Percentiles rank a stretch among this genome's conserved stretches.
Conservation (phyloP, 2,329 filamentous ascomycete genomes). For the Pestalotiopsis sp. region DNA sequence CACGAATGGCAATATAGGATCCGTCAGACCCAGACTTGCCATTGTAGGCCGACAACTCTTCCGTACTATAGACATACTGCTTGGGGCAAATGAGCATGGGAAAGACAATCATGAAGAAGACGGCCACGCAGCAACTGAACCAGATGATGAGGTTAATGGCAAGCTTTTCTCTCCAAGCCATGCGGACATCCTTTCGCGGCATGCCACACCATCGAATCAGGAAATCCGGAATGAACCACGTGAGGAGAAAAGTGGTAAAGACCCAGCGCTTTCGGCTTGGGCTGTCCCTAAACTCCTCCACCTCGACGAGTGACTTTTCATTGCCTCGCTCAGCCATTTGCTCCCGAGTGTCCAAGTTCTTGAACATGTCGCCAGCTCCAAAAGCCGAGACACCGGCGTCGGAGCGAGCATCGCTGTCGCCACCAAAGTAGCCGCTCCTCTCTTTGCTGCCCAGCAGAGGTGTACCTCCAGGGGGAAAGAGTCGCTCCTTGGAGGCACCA, state of each 20-base stretch:
- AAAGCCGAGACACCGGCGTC: conserved; percentile 92
- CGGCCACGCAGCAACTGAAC: conserved; percentile 75
- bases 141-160: conserved; percentile 99
- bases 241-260: conserved; percentile 79
- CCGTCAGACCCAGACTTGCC: conserved; percentile 65
- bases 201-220: conserved; percentile 75
- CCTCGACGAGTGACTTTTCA: conserved; percentile 85
- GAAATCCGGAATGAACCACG: conserved; percentile 87
- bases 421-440: conserved; percentile 78
- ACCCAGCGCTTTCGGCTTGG: conserved; percentile 89
- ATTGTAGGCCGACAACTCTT: conserved; percentile 74
- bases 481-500: conserved; percentile 64
- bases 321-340: conserved; percentile 96
- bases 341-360: conserved; percentile 89
- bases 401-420: conserved; percentile 82
- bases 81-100: conserved; percentile 87
- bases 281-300: conserved; percentile 81
- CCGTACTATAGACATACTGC: conserved; percentile 82
- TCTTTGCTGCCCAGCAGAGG: conserved; percentile 75
- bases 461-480: conserved; percentile 54
- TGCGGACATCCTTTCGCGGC: conserved; percentile 87
- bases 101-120: conserved; percentile 91
- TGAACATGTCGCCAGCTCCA: conserved; percentile 95
- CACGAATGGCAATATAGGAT: conserved; percentile 82
- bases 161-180: conserved; percentile 95